phyloP scores from a whole-genome alignment of 1,139 yeast species.

The Hemisphaericaspora lyxosophila region DNA sequence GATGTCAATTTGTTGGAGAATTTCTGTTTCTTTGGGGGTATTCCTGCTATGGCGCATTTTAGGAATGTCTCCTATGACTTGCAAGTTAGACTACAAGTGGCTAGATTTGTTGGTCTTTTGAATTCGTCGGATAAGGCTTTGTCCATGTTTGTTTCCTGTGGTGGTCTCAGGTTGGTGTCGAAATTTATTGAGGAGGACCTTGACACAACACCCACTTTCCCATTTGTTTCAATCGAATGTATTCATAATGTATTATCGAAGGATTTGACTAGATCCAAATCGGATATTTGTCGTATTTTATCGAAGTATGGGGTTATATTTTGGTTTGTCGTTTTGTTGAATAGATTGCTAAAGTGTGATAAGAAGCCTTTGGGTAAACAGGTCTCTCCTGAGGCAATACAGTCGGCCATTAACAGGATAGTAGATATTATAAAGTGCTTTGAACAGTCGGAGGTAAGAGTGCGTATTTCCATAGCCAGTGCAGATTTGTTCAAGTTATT shows the following conservation, averaged over 20 bases:
- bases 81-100: slow-evolving; percentile 45
- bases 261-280: slow-evolving; percentile 47
- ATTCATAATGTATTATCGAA: slow-evolving; percentile 43
- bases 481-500: slow-evolving; percentile 47
- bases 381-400: slow-evolving; percentile 20
- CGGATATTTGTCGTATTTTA: slow-evolving; percentile 56
- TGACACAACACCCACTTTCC: slow-evolving; percentile 44
- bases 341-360: slow-evolving; percentile 22
- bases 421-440: slow-evolving; percentile 41
- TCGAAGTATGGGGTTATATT: slow-evolving; percentile 50
- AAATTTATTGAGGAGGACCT: slow-evolving; percentile 58
- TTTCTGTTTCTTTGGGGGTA: slow-evolving; percentile 58
- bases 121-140: slow-evolving; percentile 40
- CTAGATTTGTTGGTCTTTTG: slow-evolving; percentile 41
- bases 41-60: slow-evolving; percentile 50
- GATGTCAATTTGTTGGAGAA: slow-evolving; percentile 44
- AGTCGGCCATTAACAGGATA: slow-evolving; percentile 35
- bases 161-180: slow-evolving; percentile 53
- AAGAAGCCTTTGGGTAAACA: slow-evolving; percentile 10
- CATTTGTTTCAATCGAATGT: slow-evolving; percentile 47
- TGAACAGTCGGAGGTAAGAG: slow-evolving; percentile 46
- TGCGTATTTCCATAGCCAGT: slow-evolving; percentile 39
- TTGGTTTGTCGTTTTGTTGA: slow-evolving; percentile 48
- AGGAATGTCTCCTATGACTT: slow-evolving; percentile 35
- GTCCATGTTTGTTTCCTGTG: slow-evolving; percentile 54